Conservation (phyloP, 2,329 filamentous ascomycete species). For the Colletotrichum simmondsii region DNA sequence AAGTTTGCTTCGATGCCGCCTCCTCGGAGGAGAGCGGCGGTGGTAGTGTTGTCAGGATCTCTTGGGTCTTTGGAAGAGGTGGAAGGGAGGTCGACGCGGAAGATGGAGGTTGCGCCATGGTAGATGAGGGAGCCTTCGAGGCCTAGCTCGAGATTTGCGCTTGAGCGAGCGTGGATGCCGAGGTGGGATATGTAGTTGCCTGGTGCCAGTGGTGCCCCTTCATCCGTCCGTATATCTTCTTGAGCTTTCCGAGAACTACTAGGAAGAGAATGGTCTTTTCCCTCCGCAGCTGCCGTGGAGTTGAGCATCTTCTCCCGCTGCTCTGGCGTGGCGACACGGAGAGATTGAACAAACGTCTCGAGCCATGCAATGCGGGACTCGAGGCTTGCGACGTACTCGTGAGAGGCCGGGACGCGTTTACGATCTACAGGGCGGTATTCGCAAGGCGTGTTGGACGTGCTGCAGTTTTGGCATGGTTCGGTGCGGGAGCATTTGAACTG, state of each 20-base stretch:
- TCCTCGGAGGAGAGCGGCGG: conserved; percentile 4
- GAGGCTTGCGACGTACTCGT: conserved; percentile 28
- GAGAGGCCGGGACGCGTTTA: conserved; percentile 29
- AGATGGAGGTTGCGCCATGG: conserved; percentile 42
- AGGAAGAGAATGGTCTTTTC: neutral
- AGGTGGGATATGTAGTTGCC: conserved; percentile 1
- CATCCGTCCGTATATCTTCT: neutral
- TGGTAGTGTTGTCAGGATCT: too few species aligned
- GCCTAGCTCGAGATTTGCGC: conserved; percentile 15
- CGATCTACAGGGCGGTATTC: conserved; percentile 33
- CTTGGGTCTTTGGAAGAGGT: neutral
- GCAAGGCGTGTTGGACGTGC: conserved; percentile 13
- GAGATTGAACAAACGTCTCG: conserved; percentile 29
- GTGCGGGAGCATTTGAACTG: conserved; percentile 35
- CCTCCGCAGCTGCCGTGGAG: neutral
- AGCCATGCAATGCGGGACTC: conserved; percentile 35
- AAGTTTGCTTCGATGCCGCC: conserved; percentile 30
- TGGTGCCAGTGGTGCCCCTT: neutral
- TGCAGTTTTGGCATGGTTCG: conserved; percentile 34
- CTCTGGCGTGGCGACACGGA: conserved; percentile 7
- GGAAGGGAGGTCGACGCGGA: conserved; percentile 29
- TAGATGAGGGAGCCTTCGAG: conserved; percentile 35
- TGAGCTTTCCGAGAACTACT: neutral
- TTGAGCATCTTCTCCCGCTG: conserved; percentile 35
- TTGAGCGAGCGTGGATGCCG: neutral